phyloP scores from a whole-genome alignment of 148 eudicot genomes.

The Bassia scoparia region DNA sequence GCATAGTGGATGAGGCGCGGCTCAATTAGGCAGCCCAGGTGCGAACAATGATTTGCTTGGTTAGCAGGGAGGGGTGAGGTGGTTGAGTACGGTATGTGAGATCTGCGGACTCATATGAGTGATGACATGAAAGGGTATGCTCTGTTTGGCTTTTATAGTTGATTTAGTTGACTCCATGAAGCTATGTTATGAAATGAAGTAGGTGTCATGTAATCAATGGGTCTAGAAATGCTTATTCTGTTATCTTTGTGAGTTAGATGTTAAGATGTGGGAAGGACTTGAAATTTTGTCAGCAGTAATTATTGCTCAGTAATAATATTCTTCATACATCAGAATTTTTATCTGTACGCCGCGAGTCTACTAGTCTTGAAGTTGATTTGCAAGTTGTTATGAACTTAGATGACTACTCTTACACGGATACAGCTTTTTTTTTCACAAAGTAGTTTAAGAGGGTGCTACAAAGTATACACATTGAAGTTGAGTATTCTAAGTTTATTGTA shows the following conservation, averaged over 20 bases:
- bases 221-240: background rate
- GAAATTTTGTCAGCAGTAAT: too few relatives aligned
- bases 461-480: background rate
- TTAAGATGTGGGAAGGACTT: background rate
- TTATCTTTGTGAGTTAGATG: too few relatives aligned
- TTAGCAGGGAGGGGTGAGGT: too few relatives aligned
- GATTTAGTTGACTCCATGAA: background rate
- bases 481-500: constrained; percentile 5
- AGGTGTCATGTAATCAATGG: background rate
- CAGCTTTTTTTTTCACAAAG: background rate
- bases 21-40: background rate
- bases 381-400: background rate
- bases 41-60: background rate
- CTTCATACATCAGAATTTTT: too few relatives aligned
- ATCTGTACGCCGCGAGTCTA: background rate
- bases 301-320: background rate
- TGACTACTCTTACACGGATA: background rate
- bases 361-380: background rate
- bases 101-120: background rate
- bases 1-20: too few relatives aligned
- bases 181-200: background rate
- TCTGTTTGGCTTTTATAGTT: background rate
- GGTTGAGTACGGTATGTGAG: background rate
- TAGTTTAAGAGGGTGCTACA: background rate
- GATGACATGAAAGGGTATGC: background rate